Evolutionary conservation across 495 filamentous ascomycete species (phyloP).

Genomic region (Diplogelasinospora grovesii): DNA sequence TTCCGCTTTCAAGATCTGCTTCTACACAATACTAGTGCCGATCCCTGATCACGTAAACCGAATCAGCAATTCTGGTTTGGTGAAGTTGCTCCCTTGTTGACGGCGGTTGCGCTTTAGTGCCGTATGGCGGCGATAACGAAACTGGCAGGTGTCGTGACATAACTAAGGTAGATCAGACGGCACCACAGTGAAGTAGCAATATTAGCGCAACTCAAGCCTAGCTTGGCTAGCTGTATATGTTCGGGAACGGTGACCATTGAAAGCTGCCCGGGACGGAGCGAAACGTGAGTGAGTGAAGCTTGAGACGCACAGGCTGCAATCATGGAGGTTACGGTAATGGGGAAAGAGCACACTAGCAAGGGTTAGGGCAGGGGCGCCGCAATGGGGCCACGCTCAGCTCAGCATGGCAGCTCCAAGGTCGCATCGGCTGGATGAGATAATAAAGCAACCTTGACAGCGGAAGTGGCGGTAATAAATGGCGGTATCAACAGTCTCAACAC

Average conservation of each 20-base stretch:
- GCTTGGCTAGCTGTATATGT: too few species aligned
- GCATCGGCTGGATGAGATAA: constrained; percentile 6
- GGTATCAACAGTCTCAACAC: not conserved
- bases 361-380: not conserved
- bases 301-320: not conserved
- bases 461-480: not conserved
- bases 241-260: not conserved
- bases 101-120: too few species aligned
- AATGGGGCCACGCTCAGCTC: too few species aligned
- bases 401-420: constrained; percentile 1
- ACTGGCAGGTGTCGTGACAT: too few species aligned
- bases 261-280: not conserved
- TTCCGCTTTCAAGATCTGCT: too few species aligned
- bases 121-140: too few species aligned
- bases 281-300: not conserved
- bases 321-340: constrained; percentile 2
- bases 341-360: not conserved
- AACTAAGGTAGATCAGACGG: too few species aligned
- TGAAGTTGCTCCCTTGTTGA: too few species aligned
- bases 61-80: too few species aligned
- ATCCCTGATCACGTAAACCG: too few species aligned
- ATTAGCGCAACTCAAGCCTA: not conserved
- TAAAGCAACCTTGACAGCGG: constrained; percentile 1
- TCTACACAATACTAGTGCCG: too few species aligned
- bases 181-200: constrained; percentile 1